A percentile compares a stretch with the other conserved stretches of the same genome.
phyloP scores from a whole-genome alignment of 805 yeast species.

The Limtongia smithiae region DNA sequence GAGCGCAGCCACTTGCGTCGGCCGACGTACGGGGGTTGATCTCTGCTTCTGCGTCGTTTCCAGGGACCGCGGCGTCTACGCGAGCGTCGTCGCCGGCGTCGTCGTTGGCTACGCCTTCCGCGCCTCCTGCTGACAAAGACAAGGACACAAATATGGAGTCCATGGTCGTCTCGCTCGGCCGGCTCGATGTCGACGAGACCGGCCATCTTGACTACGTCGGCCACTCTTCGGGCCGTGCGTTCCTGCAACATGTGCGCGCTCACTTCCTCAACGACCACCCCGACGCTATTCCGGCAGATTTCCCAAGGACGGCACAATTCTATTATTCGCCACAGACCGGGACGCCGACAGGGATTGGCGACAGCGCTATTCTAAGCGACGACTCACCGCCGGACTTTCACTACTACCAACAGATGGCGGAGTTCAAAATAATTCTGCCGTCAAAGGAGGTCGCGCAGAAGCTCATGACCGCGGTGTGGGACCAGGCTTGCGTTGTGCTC shows the following conservation, averaged over 20 bases:
- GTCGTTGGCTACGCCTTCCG: neutral
- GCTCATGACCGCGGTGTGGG: constrained; percentile 75
- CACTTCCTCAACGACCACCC: constrained; percentile 27
- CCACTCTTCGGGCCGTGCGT: constrained; percentile 30
- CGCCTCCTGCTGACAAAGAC: neutral
- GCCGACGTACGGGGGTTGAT: neutral
- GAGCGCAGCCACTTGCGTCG: constrained; percentile 1
- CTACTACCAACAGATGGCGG: constrained; percentile 34
- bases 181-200: constrained; percentile 31
- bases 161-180: constrained; percentile 32
- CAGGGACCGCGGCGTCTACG: neutral
- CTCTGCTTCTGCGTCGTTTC: neutral
- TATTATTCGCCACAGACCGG: constrained; percentile 5
- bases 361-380: neutral
- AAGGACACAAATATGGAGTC: constrained; percentile 30
- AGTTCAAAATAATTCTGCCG: constrained; percentile 67
- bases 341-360: neutral
- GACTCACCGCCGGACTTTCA: constrained; percentile 20
- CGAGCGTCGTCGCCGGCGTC: neutral
- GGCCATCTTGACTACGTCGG: constrained; percentile 32
- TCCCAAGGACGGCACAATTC: constrained; percentile 7
- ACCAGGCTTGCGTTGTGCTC: constrained; percentile 78
- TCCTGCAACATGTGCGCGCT: constrained; percentile 30
- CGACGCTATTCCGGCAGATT: constrained; percentile 25
- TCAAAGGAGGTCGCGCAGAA: constrained; percentile 68